Conservation (phyloP, 345 rosid genomes). For the Durio zibethinus region DNA sequence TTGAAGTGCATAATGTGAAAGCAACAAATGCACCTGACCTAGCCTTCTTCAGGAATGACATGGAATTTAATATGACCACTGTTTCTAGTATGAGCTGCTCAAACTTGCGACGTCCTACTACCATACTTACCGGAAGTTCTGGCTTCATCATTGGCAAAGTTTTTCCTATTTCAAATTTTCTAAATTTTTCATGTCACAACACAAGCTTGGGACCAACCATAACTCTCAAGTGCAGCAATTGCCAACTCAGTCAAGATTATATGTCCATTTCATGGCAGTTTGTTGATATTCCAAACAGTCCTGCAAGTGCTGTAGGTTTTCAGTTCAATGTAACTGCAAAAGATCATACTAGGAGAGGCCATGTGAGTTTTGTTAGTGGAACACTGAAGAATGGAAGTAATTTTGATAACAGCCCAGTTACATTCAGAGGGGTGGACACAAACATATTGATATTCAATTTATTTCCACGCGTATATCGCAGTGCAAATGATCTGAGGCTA, state of each 20-base stretch:
- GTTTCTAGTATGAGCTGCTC: slow-evolving; percentile 87
- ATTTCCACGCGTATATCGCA: slow-evolving; percentile 72
- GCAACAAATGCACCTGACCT: slow-evolving; percentile 80
- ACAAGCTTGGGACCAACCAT: slow-evolving; percentile 76
- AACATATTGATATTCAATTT: slow-evolving; percentile 76
- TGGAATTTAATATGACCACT: slow-evolving; percentile 81
- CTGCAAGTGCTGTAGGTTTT: slow-evolving; percentile 89
- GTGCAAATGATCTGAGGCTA: slow-evolving; percentile 63
- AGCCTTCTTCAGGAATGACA: slow-evolving; percentile 59
- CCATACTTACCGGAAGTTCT: slow-evolving; percentile 58
- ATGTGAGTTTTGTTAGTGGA: slow-evolving; percentile 77
- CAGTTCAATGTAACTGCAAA: slow-evolving; percentile 70
- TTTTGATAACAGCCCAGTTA: slow-evolving; percentile 60
- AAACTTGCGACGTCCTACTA: slow-evolving; percentile 62
- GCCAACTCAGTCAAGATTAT: slow-evolving; percentile 50
- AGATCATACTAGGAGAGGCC: slow-evolving; percentile 44
- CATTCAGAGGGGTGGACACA: slow-evolving; percentile 69
- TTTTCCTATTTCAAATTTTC: slow-evolving; percentile 45
- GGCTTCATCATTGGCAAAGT: slow-evolving; percentile 56
- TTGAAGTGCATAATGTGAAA: slow-evolving; percentile 84
- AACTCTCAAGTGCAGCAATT: slow-evolving; percentile 61
- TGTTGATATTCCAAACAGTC: slow-evolving; percentile 72
- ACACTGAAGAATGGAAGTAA: slow-evolving; percentile 58
- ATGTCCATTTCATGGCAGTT: slow-evolving; percentile 83
- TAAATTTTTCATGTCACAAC: slow-evolving; percentile 61